phyloP scores from a whole-genome alignment of 768 basidiomycete genomes.

The Tricholoma terreum region DNA sequence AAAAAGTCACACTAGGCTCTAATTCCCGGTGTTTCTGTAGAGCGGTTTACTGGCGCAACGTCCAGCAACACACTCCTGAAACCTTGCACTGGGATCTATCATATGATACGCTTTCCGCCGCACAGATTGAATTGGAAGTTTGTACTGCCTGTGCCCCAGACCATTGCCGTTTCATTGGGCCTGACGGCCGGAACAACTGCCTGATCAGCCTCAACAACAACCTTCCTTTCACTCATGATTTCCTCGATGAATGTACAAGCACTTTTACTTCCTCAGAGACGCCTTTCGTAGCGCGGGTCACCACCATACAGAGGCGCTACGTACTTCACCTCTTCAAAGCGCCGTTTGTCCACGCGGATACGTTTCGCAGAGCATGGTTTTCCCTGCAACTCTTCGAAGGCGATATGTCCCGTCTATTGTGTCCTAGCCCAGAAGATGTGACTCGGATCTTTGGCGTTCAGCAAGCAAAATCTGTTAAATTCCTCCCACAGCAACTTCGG shows the following conservation, averaged over 20 bases:
- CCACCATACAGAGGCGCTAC: slow-evolving; percentile 20
- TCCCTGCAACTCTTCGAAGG: too few species aligned
- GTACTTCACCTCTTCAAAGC: not conserved
- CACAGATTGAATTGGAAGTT: not conserved
- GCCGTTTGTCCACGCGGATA: too few species aligned
- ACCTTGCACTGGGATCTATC: not conserved
- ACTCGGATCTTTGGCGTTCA: too few species aligned
- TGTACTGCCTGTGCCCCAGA: not conserved
- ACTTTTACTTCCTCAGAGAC: slow-evolving; percentile 32
- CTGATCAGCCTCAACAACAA: slow-evolving; percentile 35
- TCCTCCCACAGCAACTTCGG: too few species aligned
- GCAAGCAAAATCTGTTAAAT: too few species aligned
- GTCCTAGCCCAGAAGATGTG: too few species aligned
- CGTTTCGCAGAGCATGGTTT: too few species aligned
- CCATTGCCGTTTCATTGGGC: slow-evolving; percentile 22
- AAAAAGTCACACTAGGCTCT: not conserved
- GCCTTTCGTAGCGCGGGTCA: slow-evolving; percentile 30
- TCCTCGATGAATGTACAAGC: slow-evolving; percentile 33
- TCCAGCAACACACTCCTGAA: not conserved
- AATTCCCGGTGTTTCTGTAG: not conserved
- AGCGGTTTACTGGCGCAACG: not conserved
- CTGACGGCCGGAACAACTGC: slow-evolving; percentile 23
- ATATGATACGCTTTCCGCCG: not conserved
- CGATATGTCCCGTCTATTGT: too few species aligned
- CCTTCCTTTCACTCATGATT: slow-evolving; percentile 27